Evolutionary conservation across 176 grass and related monocot genomes (phyloP), one percentile per base, ranked within the genome.

Genomic region (Oryza brachyantha): DNA sequence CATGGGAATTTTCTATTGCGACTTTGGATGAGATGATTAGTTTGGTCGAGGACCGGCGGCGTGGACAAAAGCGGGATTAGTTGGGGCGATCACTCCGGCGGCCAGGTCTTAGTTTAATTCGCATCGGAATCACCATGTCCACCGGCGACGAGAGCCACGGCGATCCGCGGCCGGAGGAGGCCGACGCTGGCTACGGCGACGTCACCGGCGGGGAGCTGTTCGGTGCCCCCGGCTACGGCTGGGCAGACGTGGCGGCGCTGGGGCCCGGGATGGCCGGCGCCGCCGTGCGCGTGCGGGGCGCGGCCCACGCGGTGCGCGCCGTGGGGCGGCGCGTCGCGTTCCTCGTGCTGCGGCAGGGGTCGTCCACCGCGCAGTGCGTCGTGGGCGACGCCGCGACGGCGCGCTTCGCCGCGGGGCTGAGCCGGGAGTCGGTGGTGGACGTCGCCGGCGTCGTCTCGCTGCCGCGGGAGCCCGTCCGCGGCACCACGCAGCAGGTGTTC

Each of bases 381-480:
- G 83, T 91, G 25, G 36, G 81, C 61, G 64, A 40, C 75, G 77
- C 54, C 2, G 81, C 78, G 38, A 83, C 89, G 86, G 89, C 84
- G 68, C 84, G 79, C 36, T 92, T 95, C n/a, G 89, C 86, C 31
- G 86, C 84, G 0, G 74, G 70, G 24, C 74, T 95, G 76, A 90
- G 81, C 78, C 86, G 86, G 57, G 93, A 96, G 79, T 96, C 93
- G 5, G 81, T 86, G 63, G 70, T 92, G 35, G 93, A 96, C 38
- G 57, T 96, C 19, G 87, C 86, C 65, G 89, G 89, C 40, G 82
- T 87, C 29, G 63, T 95, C 26, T 80, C 89, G 5, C 32, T 92
- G 31, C 89, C 89, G 1, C 87, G 86, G 13, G 86, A 87, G 3
- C 83, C 79, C 38, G 83, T 91, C 77, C 90, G 85, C 61, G 86